These are phyloP conservation scores for Hygrophorus russula DNA, from an alignment of 768 basidiomycete genomes.

Conservation along the genomic window DNA sequence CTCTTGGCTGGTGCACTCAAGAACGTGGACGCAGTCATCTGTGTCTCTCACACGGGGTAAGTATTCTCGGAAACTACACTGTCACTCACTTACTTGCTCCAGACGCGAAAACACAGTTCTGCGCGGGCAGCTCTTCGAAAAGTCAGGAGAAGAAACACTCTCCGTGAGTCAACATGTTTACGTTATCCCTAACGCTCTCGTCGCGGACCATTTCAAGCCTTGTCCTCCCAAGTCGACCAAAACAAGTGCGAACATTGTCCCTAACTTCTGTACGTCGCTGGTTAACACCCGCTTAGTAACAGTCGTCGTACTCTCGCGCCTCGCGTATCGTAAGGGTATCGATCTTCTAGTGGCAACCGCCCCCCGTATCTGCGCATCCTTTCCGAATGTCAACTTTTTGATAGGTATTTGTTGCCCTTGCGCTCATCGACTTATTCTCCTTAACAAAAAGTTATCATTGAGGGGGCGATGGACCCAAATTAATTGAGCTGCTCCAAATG, in stretches of 20 bases:
- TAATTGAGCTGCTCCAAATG: constrained; percentile 92
- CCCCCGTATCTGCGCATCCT: constrained; percentile 76
- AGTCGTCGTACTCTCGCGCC: constrained; percentile 80
- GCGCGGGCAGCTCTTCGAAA: constrained; percentile 65
- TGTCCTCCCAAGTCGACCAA: constrained; percentile 34
- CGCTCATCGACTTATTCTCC: background rate
- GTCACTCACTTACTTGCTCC: background rate
- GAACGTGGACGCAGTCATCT: constrained; percentile 91
- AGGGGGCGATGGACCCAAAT: constrained; percentile 94
- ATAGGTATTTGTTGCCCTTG: constrained; percentile 42
- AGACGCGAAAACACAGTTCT: constrained; percentile 98
- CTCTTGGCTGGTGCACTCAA: constrained; percentile 75
- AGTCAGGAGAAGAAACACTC: constrained; percentile 29
- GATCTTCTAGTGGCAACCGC: constrained; percentile 90
- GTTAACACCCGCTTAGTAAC: constrained; percentile 45
- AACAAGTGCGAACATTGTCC: constrained; percentile 34
- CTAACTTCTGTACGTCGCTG: background rate
- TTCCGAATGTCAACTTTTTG: constrained; percentile 82
- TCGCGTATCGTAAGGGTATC: constrained; percentile 93
- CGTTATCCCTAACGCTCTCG: constrained; percentile 89
- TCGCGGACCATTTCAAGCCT: constrained; percentile 81
- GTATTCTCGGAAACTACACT: constrained; percentile 10
- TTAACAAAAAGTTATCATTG: background rate
- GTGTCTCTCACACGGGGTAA: constrained; percentile 94
- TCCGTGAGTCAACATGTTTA: constrained; percentile 54